Evolutionary conservation across 139 green algal species (phyloP), one percentile per base, ranked within the genome.

Genomic region (Picochlorum sp.): DNA sequence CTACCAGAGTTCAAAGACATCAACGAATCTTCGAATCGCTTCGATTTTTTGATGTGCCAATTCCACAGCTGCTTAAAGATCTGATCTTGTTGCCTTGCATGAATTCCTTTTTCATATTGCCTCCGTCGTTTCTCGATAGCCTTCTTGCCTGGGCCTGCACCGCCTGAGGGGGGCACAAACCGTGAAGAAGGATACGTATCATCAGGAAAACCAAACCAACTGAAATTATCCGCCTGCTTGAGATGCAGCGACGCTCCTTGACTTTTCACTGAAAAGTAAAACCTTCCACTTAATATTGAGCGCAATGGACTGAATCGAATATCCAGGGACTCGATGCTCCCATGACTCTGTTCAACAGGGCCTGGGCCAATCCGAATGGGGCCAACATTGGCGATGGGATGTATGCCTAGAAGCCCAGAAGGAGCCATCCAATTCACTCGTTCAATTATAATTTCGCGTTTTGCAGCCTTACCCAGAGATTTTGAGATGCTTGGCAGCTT

Each of bases 121-220:
- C 18, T 4, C 16, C 14, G 18, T 36, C 28, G 14, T 44, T 44
- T 41, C 52, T 16, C 52, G 24, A 7, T 14, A 26, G 10, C 7
- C 16, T 30, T 20, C 0, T 20, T 37, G n/a, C 57, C 44, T 24
- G 24, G 10, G 10, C 43, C 16, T 18, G 47, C 39, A 33, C 26
- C 32, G 26, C 5, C 40, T 7, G 31, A 78, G 0, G 85, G 82
- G 18, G 88, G n/a, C 22, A 88, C 74, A 59, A 89, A 55, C 1
- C 87, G 57, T 4, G 72, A 65, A 22, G 70, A 81, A 5, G 72
- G 66, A 1, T 59, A 56, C 4, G 71, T 75, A 73, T 96, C 88
- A 3, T 90, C 77, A 0, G 88, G 88, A 65, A 82, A 96, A 8
- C 88, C 87, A 55, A 90, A 76, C 85, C 87, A 96, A 43, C 65